Percentiles rank a stretch among this genome's conserved stretches.
phyloP scores from a whole-genome alignment of 1,139 yeast genomes.

The Candida sanyaensis region DNA sequence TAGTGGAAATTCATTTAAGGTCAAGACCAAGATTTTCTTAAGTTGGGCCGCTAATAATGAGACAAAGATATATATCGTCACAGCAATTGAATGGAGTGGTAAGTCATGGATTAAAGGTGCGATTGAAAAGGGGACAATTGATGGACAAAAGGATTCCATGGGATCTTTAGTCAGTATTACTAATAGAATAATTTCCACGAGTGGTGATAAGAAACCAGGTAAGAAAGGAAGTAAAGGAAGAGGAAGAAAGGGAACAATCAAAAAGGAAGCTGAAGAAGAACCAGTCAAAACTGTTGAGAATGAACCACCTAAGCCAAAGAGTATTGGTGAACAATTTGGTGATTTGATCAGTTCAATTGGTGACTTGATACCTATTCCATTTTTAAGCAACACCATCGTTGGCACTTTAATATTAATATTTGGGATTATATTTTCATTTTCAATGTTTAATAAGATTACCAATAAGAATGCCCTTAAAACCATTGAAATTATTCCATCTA shows the following conservation, averaged over 20 bases:
- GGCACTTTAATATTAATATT: conserved; percentile 24
- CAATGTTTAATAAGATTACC: conserved; percentile 9
- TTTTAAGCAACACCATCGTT: conserved; percentile 23
- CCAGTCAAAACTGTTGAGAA: conserved; percentile 6
- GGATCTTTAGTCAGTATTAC: conserved; percentile 60
- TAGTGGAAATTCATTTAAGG: conserved; percentile 79
- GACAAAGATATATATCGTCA: conserved; percentile 63
- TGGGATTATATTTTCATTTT: conserved; percentile 16
- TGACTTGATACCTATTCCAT: conserved; percentile 29
- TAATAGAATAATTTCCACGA: conserved; percentile 39
- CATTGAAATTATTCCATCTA: conserved; percentile 13
- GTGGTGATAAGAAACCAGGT: conserved; percentile 14
- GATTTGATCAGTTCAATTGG: conserved; percentile 33
- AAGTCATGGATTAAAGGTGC: conserved; percentile 91
- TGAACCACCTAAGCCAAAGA: conserved; percentile 12
- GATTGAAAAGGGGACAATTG: conserved; percentile 87
- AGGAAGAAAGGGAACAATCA: conserved; percentile 20
- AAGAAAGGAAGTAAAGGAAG: conserved; percentile 19
- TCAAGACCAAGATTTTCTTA: conserved; percentile 65
- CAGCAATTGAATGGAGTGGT: conserved; percentile 87
- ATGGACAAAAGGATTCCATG: conserved; percentile 82
- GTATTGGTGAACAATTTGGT: conserved; percentile 22
- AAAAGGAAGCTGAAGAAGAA: conserved; percentile 15
- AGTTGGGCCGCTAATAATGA: conserved; percentile 77
- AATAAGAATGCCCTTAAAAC: background rate